phyloP scores from a whole-genome alignment of 768 basidiomycete genomes.

The Heimioporus sp. region DNA sequence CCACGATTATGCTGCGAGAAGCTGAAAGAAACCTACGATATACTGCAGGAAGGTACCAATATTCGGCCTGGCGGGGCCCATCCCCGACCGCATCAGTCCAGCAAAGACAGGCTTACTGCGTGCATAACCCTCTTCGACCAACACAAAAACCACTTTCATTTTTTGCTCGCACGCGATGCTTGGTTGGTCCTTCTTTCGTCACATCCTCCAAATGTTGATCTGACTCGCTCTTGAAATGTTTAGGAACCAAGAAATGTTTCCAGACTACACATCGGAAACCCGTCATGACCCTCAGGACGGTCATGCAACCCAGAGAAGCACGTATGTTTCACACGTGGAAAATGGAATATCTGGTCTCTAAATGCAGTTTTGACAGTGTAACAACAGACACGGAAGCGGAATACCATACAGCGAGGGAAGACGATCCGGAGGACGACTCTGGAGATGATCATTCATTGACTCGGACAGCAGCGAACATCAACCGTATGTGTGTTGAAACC shows the following conservation, averaged over 20 bases:
- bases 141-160: not conserved
- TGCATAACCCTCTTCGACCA: not conserved
- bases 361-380: not conserved
- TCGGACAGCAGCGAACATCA: no score
- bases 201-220: no score
- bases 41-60: not conserved
- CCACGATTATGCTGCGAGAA: not conserved
- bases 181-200: not conserved
- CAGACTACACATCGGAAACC: no score
- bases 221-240: not conserved
- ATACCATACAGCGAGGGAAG: no score
- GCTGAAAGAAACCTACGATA: not conserved
- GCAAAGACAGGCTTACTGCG: not conserved
- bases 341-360: not conserved
- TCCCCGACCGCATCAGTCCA: not conserved
- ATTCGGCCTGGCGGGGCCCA: not conserved
- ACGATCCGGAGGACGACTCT: no score
- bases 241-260: no score
- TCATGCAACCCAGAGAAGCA: not conserved
- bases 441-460: no score
- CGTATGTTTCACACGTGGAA: not conserved
- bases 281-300: not conserved
- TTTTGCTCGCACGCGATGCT: not conserved
- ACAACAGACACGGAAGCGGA: not conserved
- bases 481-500: no score